Evolutionary conservation across 1,139 yeast species (phyloP), one percentile per base, ranked within the genome.

Genomic region (Yamadazyma oceani): DNA sequence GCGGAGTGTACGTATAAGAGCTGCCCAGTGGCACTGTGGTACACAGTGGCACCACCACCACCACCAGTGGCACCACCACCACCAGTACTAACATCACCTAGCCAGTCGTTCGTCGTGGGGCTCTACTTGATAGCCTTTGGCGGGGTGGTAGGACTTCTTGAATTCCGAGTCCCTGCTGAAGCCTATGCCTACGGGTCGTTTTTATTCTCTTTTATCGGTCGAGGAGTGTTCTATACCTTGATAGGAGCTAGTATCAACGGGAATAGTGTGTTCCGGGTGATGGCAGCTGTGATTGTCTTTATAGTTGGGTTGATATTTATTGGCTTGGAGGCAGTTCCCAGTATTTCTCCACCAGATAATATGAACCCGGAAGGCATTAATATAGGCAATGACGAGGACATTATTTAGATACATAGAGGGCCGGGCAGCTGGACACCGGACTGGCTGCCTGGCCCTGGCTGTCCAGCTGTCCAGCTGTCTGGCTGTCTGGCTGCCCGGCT

Each of bases 181-280:
- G 77, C 89, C 8, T 73, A 79, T 49, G 73, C 78, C 11, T 87
- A 82, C 55, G 92, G 85, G 14, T 85, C 95, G 2, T 88, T 89
- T 53, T 67, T 85, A 49, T 85, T 85, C 58, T 85, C 95, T 12
- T 88, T 88, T 54, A 62, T 85, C 13, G 96, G 96, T 4, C 75
- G 96, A 52, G 96, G 96, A 15, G 56, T 80, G 11, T 78, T 85
- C 52, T 85, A 86, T 60, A 67, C 84, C 12, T 66, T 85, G 39
- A 66, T 87, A 41, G 87, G 87, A 15, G 70, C 81, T 21, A 66
- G 83, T 48, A 70, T 85, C 47, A 71, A 79, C 35, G 82, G 81
- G 30, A 82, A 78, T 19, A 75, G 82, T 40, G 59, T 73, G 16
- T 66, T 83, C 50, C 67, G 84, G 45, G 58, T 74, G 37, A 61